Conservation (phyloP, 108 stramenopile genomes). For the Licmophora abbreviata region DNA sequence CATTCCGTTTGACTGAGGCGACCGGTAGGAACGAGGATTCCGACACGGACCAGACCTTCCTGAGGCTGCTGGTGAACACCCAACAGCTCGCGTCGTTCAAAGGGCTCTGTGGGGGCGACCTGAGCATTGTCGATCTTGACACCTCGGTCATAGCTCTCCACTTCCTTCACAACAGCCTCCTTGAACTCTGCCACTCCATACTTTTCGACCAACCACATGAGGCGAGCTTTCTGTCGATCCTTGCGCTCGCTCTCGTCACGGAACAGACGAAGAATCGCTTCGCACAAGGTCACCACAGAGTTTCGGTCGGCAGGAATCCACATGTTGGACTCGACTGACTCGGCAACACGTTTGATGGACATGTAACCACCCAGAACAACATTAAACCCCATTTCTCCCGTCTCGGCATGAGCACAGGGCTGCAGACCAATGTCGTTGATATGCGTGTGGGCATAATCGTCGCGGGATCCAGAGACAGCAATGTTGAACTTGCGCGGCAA, state of each 20-base stretch:
- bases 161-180: constrained; percentile 53
- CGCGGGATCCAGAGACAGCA: constrained; percentile 82
- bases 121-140: constrained; percentile 55
- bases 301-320: constrained; percentile 83
- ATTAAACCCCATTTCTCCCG: constrained; percentile 90
- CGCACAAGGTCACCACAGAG: constrained; percentile 68
- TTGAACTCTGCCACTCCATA: constrained; percentile 82
- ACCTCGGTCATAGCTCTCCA: constrained; percentile 60
- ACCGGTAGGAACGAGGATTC: constrained; percentile 81
- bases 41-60: constrained; percentile 77
- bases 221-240: constrained; percentile 82
- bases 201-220: constrained; percentile 92
- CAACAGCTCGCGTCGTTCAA: constrained; percentile 71
- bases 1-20: constrained; percentile 72
- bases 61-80: constrained; percentile 90
- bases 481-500: constrained; percentile 93
- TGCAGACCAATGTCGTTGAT: constrained; percentile 91
- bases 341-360: constrained; percentile 86
- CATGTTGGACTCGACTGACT: constrained; percentile 64
- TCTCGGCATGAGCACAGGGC: constrained; percentile 56
- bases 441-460: constrained; percentile 91
- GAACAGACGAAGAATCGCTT: constrained; percentile 82
- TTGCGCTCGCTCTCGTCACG: constrained; percentile 84
- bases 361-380: constrained; percentile 93
- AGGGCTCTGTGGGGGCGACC: constrained; percentile 37